Evolutionary conservation across 140 eudicot species (phyloP).

Genomic region (Artemisia princeps): DNA sequence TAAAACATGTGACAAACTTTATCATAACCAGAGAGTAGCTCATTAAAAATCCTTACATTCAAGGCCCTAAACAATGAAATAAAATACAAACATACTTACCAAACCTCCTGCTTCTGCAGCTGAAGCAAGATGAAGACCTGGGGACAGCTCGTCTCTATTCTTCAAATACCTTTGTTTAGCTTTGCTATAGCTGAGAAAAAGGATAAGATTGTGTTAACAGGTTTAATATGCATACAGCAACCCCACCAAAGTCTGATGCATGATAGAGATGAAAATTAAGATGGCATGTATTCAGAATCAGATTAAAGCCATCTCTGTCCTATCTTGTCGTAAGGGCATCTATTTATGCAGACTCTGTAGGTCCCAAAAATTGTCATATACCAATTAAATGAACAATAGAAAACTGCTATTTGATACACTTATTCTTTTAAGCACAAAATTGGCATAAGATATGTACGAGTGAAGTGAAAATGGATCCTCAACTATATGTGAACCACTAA

Average conservation of each 20-base stretch:
- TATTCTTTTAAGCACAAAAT: too few relatives aligned
- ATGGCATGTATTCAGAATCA: not conserved
- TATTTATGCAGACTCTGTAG: not conserved
- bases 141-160: conserved; percentile 53
- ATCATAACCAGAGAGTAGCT: conserved; percentile 1
- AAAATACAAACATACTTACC: conserved; percentile 41
- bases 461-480: not conserved
- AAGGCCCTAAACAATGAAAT: not conserved
- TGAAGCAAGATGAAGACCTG: conserved; percentile 85
- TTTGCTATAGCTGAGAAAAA: conserved; percentile 60
- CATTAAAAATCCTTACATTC: too few relatives aligned
- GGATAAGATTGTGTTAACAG: conserved; percentile 8
- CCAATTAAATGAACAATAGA: not conserved
- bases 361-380: not conserved
- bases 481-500: not conserved
- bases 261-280: not conserved
- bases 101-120: conserved; percentile 98
- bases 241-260: conserved; percentile 5
- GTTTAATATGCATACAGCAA: conserved; percentile 14
- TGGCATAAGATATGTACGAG: not conserved
- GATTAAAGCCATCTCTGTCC: too few relatives aligned
- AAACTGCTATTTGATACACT: not conserved
- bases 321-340: not conserved
- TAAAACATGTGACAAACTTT: conserved; percentile 29
- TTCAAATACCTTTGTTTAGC: conserved; percentile 78